Evolutionary conservation across 306 rosid species (phyloP), one percentile per base, ranked within the genome.

Genomic region (Medicago lupulina): DNA sequence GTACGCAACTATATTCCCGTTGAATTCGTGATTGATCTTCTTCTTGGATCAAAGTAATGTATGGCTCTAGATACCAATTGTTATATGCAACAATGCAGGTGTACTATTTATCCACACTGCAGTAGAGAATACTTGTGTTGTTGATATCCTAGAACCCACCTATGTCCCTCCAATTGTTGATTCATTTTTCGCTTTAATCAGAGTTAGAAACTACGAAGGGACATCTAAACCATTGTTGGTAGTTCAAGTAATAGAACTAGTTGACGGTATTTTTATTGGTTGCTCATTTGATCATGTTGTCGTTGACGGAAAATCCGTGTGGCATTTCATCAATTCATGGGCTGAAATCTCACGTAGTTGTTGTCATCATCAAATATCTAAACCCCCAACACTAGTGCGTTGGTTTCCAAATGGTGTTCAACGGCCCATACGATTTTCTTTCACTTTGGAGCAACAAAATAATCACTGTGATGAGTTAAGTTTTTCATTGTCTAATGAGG

Each of bases 291-390:
- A 55, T 7, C 61, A 55, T 55, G 61, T 18, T 6, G 31, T 19
- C 0, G 31, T 2, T 19, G 31, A 55, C 11, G 61, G 61, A 55
- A 18, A 19, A 1, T 9, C 61, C 31, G 0, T 9, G 3, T 55
- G 61, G 61, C 25, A 55, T 55, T 55, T 55, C 61, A 55, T 55
- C 7, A 55, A 55, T 55, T 55, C 61, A 9, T 55, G 61, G 61
- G 31, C 61, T 55, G 34, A 55, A 55, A 19, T 55, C 2, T 55
- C 61, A 9, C 61, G 61, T 55, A 2, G 34, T 19, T 23, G 28
- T 23, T 9, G 13, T 55, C 19, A 55, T 54, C 60, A 17, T 28
- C 66, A 28, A 34, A 34, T 31, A 31, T 15, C 46, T 1, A 31
- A 34, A 62, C 46, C 9, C 0, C 67, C 67, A 14, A 14, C 12